Conservation (phyloP, 495 filamentous ascomycete genomes). For the Cenococcum geophilum region DNA sequence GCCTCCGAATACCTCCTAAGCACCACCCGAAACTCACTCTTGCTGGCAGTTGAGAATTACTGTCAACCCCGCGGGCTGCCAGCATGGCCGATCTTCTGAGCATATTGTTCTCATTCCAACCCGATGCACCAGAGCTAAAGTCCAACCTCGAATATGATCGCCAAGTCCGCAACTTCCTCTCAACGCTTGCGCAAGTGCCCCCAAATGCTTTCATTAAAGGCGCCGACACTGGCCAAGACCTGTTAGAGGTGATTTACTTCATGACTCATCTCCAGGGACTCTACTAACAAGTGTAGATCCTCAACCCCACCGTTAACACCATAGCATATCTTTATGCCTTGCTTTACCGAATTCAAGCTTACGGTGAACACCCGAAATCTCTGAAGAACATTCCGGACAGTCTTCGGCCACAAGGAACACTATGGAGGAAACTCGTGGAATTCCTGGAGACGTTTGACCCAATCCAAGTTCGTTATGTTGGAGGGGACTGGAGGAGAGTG, state of each 20-base stretch:
- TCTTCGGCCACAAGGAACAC: conserved; percentile 17
- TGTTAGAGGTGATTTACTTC: conserved; percentile 27
- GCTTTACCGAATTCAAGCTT: conserved; percentile 19
- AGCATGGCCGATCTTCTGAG: conserved; percentile 24
- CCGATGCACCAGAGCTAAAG: conserved; percentile 15
- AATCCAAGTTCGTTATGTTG: conserved; percentile 55
- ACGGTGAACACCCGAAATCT: conserved; percentile 14
- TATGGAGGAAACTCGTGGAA: conserved; percentile 46
- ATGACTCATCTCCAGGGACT: not conserved
- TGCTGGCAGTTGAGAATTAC: not conserved
- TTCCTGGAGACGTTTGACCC: conserved; percentile 53
- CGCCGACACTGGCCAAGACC: conserved; percentile 25
- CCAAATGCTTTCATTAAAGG: conserved; percentile 20
- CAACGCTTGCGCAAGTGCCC: conserved; percentile 21
- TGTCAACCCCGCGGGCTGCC: not conserved
- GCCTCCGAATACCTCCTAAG: not conserved
- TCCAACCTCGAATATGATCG: conserved; percentile 31
- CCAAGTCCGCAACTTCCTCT: conserved; percentile 19
- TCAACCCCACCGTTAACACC: conserved; percentile 35
- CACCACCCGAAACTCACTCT: not conserved
- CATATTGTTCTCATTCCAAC: conserved; percentile 21
- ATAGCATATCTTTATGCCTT: conserved; percentile 35
- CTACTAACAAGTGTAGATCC: conserved; percentile 20
- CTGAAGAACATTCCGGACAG: conserved; percentile 20
- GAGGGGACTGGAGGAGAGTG: conserved; percentile 48